These are phyloP conservation scores for Dendrocalamus sinicus DNA, from an alignment of 176 grass and related monocot species.

Conservation along the genomic window DNA sequence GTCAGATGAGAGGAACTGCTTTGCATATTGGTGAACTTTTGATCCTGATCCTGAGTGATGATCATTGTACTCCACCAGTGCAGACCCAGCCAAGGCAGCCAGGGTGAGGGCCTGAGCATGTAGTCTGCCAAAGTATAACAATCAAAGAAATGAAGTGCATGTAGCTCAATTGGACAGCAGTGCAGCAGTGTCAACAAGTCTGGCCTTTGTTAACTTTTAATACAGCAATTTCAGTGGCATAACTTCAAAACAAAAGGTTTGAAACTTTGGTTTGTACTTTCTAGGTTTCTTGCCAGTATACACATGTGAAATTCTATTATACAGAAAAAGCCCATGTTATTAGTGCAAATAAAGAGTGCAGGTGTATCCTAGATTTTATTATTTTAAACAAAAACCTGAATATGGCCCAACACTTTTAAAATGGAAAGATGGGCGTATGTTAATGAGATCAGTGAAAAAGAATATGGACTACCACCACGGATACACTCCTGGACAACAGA, in stretches of 20 bases:
- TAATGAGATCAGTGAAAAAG: background rate
- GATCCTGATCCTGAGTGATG: conserved; percentile 70
- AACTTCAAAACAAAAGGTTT: background rate
- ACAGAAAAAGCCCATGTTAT: background rate
- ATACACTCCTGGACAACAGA: background rate
- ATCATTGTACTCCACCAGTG: conserved; percentile 86
- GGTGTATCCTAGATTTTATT: background rate
- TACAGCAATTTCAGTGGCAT: background rate
- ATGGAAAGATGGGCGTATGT: background rate
- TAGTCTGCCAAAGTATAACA: conserved; percentile 51
- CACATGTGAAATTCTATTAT: background rate
- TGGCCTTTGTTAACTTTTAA: background rate
- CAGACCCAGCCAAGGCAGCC: conserved; percentile 81
- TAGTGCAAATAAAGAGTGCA: background rate
- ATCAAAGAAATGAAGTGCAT: background rate
- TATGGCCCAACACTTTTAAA: background rate
- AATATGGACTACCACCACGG: background rate
- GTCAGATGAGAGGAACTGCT: conserved; percentile 56
- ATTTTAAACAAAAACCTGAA: background rate
- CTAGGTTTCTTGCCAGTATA: conserved; percentile 5
- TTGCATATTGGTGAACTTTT: conserved; percentile 70
- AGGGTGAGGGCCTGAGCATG: conserved; percentile 94
- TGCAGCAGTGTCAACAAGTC: background rate
- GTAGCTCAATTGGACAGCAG: background rate
- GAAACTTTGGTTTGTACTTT: background rate